Percentiles rank a stretch among this genome's conserved stretches.
Conservation (phyloP, 768 basidiomycete genomes). For the Tulasnella sp. region DNA sequence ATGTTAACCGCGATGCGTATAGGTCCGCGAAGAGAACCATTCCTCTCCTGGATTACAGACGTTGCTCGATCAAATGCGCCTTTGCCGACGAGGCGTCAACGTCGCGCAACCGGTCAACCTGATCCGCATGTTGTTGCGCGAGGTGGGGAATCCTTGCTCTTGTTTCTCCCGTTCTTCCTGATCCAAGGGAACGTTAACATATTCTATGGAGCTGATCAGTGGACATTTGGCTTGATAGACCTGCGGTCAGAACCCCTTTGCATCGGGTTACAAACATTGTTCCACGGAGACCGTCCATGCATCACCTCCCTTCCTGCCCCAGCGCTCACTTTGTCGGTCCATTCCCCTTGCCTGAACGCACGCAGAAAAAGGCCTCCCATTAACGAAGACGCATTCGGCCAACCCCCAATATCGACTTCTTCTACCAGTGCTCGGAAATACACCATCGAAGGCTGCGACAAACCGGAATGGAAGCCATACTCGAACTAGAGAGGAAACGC, state of each 20-base stretch:
- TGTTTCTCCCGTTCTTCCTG: too few relatives aligned
- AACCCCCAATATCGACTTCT: background rate
- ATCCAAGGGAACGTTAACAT: background rate
- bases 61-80: too few relatives aligned
- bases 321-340: background rate
- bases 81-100: too few relatives aligned
- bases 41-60: background rate
- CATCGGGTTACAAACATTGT: background rate
- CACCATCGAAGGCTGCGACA: slow-evolving; percentile 4
- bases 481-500: slow-evolving; percentile 10
- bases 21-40: background rate
- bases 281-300: background rate
- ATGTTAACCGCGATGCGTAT: background rate
- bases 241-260: background rate
- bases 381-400: background rate
- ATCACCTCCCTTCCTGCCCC: background rate
- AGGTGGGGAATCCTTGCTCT: too few relatives aligned
- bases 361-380: too few relatives aligned
- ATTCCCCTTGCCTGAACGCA: background rate
- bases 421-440: background rate
- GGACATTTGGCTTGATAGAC: background rate
- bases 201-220: background rate
- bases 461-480: background rate
- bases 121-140: too few relatives aligned
- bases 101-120: too few relatives aligned